Evolutionary conservation across 805 yeast genomes (phyloP), one percentile per base, ranked within the genome.

Genomic region (Candida mattraensis): DNA sequence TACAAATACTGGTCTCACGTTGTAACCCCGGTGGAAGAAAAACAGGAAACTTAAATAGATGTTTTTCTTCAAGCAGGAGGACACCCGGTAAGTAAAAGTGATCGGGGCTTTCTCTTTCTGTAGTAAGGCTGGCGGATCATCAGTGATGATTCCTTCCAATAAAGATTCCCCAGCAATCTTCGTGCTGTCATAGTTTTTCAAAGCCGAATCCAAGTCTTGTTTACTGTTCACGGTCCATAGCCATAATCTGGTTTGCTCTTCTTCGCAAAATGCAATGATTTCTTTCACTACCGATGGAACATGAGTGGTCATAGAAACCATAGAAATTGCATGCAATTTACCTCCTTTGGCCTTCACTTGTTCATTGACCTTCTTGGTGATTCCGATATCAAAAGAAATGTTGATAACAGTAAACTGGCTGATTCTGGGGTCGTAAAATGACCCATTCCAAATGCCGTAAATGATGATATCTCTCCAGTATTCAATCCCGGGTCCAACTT

Each of bases 381-480:
- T 32, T 3, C 33, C 24, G 7, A 53, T 18, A 32, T 53, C 57
- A 25, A 63, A 47, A 2, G 64, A 39, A 24, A 66, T 66, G 36
- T 56, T 51, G 15, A 58, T 29, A 19, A 62, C 44, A 16, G 50
- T 55, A 29, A 57, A 61, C 8, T 37, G 39, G 3, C 41, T 43
- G 14, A 64, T 33, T n/a, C 54, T 50, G 9, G 56, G 39, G 28
- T 46, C 45, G 35, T 57, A 61, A 33, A 48, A 63, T 6, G 44
- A 37, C 3, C 57, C 28, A 15, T 48, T 48, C 71, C 71, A 66
- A 18, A 66, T 40, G 4, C 70, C 70, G 43, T 60, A 60, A 16
- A 63, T 50, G 14, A 66, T 45, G 35, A 56, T 60, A 14, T 53
- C 52, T 18, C 50, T 34, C 69, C 69, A 66, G 38, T 47, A 55